Base-by-base conservation (phyloP, 352 stramenopile species). In the Phytopythium ostracodes region DNA sequence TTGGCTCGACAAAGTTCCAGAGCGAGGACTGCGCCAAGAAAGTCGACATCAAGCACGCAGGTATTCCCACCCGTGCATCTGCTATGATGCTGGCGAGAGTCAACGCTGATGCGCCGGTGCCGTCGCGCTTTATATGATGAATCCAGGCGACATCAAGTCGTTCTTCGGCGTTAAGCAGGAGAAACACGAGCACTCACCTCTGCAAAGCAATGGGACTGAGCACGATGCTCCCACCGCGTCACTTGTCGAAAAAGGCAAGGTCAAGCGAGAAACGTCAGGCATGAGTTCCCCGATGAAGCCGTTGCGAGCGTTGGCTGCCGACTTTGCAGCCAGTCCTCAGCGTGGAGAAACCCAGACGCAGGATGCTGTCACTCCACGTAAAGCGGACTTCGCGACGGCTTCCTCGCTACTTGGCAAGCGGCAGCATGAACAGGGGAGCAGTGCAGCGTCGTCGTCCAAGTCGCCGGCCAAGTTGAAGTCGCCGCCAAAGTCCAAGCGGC, bases 1-100 rank as follows among this genome's bases (percentile, higher is more conserved):
- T 94, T 50, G 83, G 86, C 10, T 85, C 76, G 24, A 88, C 73
- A 44, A 81, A 88, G 61, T 92, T 88, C 53, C 83, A 94, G 57
- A 84, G 79, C 42, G 68, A 88, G 66, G 70, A 89, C 25, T 94
- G 86, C 50, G 57, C 81, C 18, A 87, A 87, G 58, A 86, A 90
- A 61, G 63, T 94, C 15, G 70, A 94, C 58, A 87, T 91, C 63
- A 89, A 89, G 33, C 79, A 84, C 53, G 77, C 79, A 70, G 81
- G 85, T 92, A 62, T 4, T 10, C 7, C 33, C 6, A 15, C 33
- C 10, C 33, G 2, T 38, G 33, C 14, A 1, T 38, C 33, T 38
- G 10, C 7, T 15, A 12, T 4, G 7, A 15, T 38, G 33, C 33
- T 38, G 7, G 6, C 33, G 3, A 11, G 33, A 38, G 33, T 38